These are phyloP conservation scores for Aspergillus arachidicola DNA, from an alignment of 2,329 filamentous ascomycete species.

Conservation along the genomic window DNA sequence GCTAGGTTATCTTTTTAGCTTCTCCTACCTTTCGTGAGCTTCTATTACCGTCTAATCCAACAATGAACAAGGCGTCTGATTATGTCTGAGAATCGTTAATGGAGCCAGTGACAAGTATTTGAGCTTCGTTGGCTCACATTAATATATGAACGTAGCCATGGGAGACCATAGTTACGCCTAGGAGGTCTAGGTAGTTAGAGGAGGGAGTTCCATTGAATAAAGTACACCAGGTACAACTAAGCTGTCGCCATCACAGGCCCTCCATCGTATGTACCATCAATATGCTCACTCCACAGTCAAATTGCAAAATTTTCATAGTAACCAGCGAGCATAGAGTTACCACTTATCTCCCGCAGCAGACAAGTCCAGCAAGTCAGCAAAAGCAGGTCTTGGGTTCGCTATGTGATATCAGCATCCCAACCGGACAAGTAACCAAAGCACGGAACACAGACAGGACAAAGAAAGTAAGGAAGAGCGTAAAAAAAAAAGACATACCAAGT, in stretches of 20 bases:
- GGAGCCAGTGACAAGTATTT: background rate
- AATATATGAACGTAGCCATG: background rate
- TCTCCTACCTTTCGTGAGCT: too few relatives aligned
- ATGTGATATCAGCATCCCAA: background rate
- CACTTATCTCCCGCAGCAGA: background rate
- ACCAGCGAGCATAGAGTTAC: background rate
- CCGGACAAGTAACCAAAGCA: background rate
- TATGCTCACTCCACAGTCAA: background rate
- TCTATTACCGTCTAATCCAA: background rate
- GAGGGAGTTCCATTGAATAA: background rate
- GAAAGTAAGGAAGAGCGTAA: background rate
- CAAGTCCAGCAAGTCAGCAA: background rate
- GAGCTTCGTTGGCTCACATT: background rate
- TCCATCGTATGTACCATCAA: background rate
- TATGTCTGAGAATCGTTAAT: background rate
- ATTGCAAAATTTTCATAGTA: background rate
- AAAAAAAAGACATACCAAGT: background rate
- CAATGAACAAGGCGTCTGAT: background rate
- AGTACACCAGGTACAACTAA: background rate
- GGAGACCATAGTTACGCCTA: background rate
- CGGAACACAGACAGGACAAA: background rate
- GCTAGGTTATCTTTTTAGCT: too few relatives aligned
- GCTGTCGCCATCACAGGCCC: background rate
- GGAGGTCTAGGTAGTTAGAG: background rate
- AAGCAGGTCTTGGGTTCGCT: background rate